Base-by-base conservation (phyloP, 208 protist genomes). In the Trypanosoma platydactyli region DNA sequence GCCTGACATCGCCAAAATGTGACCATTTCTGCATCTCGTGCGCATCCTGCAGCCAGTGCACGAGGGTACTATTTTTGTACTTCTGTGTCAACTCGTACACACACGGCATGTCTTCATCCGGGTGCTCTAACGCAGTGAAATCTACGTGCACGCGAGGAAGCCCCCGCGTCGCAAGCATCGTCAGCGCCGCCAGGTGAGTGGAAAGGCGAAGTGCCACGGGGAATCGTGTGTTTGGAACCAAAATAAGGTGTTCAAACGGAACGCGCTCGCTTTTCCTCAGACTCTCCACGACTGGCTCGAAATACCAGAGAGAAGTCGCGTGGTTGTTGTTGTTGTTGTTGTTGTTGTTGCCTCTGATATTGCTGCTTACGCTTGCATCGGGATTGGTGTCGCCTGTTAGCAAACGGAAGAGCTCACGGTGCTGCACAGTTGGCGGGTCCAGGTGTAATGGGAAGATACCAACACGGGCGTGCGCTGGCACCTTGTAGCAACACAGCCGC, bases 11-110 rank as follows among this genome's bases (percentile, higher is more conserved):
- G 0, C 50, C 45, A 65, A 96, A 91, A 67, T 85, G 69, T 44
- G 75, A 57, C 88, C 91, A 96, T 52, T 83, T 86, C 54, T 89
- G 88, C 83, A 96, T 91, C 64, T 96, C 88, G 68, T 91, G 83
- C 7, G 86, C 88, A 64, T 96, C 88, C 61, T 92, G 91, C 25
- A 96, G 79, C 80, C 83, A 94, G 69, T 94, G 88, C 18, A 96
- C 80, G 13, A 96, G 70, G 15, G 83, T 85, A 59, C 79, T 82
- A 58, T 91, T 89, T n/a, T 77, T 76, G 76, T 93, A 93, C 44
- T 66, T 74, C 50, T 79, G 76, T 12, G 80, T 83, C 25, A 96
- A 83, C 46, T 94, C 85, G 56, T 83, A 84, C 25, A 96, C 76
- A 51, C 86, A 81, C 13, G 84, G 84, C 91, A 96, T 94, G 46